Evolutionary conservation across 208 protist genomes (phyloP).

Genomic region (Leishmania martiniquensis): DNA sequence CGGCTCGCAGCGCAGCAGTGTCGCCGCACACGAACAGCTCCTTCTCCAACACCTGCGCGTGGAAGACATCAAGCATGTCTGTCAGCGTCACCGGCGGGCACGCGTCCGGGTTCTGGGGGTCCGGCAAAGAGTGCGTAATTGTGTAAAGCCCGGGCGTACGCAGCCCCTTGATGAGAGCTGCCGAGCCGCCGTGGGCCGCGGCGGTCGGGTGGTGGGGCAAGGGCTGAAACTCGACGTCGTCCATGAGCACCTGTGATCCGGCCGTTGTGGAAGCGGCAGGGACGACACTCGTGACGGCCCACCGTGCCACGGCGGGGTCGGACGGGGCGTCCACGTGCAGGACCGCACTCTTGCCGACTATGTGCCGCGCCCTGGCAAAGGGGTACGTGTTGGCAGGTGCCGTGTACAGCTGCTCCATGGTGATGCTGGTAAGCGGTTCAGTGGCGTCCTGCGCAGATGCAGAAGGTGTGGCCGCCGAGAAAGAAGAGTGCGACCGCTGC

Average conservation of each 20-base stretch:
- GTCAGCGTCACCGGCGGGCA: conserved; percentile 65
- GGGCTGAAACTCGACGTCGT: conserved; percentile 48
- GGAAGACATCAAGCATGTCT: conserved; percentile 76
- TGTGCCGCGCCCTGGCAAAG: conserved; percentile 32
- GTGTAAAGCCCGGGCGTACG: conserved; percentile 78
- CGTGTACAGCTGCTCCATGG: conserved; percentile 25
- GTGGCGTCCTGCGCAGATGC: neutral
- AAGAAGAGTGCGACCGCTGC: neutral
- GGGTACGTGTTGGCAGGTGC: conserved; percentile 17
- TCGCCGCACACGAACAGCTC: conserved; percentile 78
- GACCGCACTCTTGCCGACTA: conserved; percentile 65
- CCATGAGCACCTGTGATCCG: conserved; percentile 48
- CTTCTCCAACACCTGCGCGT: conserved; percentile 63
- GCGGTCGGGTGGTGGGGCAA: conserved; percentile 48
- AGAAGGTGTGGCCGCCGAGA: neutral
- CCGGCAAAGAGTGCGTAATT: conserved; percentile 53
- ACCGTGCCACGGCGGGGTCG: conserved; percentile 26
- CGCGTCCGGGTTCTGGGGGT: conserved; percentile 64
- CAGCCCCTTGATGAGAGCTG: conserved; percentile 61
- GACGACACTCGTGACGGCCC: conserved; percentile 47
- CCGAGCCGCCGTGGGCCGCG: conserved; percentile 52
- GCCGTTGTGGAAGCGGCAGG: conserved; percentile 30
- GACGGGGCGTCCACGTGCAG: conserved; percentile 68
- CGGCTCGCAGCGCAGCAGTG: conserved; percentile 58
- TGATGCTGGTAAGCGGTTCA: neutral